A percentile compares a stretch with the other conserved stretches of the same genome.
Conservation (phyloP, 129 eudicot genomes). For the Cynara cardunculus region DNA sequence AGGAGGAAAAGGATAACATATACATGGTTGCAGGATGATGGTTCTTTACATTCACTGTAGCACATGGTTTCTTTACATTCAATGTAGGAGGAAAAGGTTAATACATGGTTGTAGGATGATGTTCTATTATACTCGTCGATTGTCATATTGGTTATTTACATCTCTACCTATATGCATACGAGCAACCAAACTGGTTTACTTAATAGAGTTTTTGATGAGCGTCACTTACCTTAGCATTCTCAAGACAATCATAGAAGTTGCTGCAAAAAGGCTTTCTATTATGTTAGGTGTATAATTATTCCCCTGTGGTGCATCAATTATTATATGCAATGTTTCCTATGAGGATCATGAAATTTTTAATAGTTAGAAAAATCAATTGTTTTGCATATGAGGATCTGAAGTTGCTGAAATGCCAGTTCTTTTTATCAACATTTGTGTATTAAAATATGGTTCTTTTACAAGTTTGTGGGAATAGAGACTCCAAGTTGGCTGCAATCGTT, state of each 20-base stretch:
- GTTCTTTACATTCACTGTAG: neutral
- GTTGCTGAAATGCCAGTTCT: neutral
- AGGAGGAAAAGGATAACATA: constrained; percentile 7
- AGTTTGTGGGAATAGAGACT: constrained; percentile 47
- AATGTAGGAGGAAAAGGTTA: constrained; percentile 7
- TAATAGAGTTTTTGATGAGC: neutral
- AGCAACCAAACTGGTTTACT: neutral
- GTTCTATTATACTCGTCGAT: neutral
- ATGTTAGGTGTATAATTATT: neutral
- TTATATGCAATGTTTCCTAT: neutral
- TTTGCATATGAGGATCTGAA: neutral
- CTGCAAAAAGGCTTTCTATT: neutral
- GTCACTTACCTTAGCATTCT: neutral
- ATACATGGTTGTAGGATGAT: neutral
- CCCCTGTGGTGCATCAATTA: neutral
- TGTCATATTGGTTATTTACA: neutral
- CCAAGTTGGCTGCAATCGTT: constrained; percentile 51
- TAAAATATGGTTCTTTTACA: constrained; percentile 9
- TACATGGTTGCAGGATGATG: neutral
- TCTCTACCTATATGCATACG: neutral
- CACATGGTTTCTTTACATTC: neutral
- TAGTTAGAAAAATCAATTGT: neutral
- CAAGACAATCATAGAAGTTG: neutral
- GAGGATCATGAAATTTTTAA: neutral
- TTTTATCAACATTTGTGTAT: neutral